Evolutionary conservation across 1,284 basidiomycete species (phyloP), one percentile per base, ranked within the genome.

Genomic region (Ceratobasidium papillatum): DNA sequence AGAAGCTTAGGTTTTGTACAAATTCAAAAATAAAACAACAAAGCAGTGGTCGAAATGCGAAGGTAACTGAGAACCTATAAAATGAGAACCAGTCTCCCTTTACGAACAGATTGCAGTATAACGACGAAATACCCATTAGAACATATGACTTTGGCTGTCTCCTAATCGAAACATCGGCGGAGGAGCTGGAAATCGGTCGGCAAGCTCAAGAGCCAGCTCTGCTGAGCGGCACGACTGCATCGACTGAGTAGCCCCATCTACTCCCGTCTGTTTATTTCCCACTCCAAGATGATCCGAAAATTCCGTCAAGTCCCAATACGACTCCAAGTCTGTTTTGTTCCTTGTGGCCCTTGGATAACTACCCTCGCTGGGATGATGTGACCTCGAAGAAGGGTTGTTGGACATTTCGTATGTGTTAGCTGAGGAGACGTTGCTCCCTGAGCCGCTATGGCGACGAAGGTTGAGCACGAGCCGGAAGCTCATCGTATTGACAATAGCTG

Each of bases 401-500:
- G 63, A 49, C 63, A 65, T 49, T 34, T 65, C 63, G n/a, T 65
- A 65, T 3, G 27, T n/a, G 9, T 51, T 45, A 27, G 30, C 30
- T 1, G 47, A 49, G 8, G 63, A 49, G 14, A 36, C 14, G 43
- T n/a, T 14, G 8, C 5, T 34, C 1, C 27, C 47, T 12, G 22
- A 17, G 19, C 7, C 19, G n/a, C 43, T 49, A 45, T 65, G 45
- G 3, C 47, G 25, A 22, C 63, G 63, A 65, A 65, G 43, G 45
- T 51, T 65, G 19, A 65, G 63, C 12, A 65, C 63, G 11, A 65
- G 63, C 3, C 63, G 63, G 14, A 65, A 51, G 7, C 41, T 30
- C 63, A 65, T 65, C 7, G 34, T 45, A 19, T 51, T 65, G 17
- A 51, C 43, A 17, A 65, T 65, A 4, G 63, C 63, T 65, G 22